Conservation (phyloP, 257 asterid species). For the Linaria vulgaris region DNA sequence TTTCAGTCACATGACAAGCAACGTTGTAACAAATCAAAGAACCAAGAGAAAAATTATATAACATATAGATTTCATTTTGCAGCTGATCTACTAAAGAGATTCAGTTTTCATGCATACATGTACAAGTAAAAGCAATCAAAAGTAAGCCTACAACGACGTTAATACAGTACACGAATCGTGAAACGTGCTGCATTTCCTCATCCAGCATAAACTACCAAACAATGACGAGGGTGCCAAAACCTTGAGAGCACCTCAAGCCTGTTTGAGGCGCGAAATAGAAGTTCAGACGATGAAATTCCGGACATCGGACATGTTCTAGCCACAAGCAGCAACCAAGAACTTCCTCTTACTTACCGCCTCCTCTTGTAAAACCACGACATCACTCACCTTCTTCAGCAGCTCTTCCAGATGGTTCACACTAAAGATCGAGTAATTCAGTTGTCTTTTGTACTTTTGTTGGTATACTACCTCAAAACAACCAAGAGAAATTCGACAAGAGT, state of each 20-base stretch:
- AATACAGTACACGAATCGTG: neutral
- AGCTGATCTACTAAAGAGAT: too few relatives aligned
- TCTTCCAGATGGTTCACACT: conserved; percentile 75
- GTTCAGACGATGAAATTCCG: conserved; percentile 1
- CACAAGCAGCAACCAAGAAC: conserved; percentile 58
- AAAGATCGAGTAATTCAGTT: conserved; percentile 53
- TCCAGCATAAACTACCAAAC: neutral
- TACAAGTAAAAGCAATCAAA: neutral
- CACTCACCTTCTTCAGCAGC: conserved; percentile 69
- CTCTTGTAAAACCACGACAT: conserved; percentile 68
- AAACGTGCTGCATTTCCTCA: neutral
- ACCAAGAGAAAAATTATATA: too few relatives aligned
- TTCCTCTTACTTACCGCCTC: conserved; percentile 64
- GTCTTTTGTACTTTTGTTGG: conserved; percentile 71
- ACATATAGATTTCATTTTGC: too few relatives aligned
- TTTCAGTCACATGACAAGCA: too few relatives aligned
- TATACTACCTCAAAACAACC: conserved; percentile 71
- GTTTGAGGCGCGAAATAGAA: conserved; percentile 30
- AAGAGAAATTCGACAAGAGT: conserved; percentile 62
- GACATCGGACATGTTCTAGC: conserved; percentile 30
- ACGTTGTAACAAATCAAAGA: too few relatives aligned
- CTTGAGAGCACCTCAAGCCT: conserved; percentile 4
- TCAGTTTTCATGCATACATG: neutral
- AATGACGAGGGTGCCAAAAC: conserved; percentile 6
- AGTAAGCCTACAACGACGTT: neutral